phyloP scores from a whole-genome alignment of 257 asterid species.

The Solanum gracilifrons region DNA sequence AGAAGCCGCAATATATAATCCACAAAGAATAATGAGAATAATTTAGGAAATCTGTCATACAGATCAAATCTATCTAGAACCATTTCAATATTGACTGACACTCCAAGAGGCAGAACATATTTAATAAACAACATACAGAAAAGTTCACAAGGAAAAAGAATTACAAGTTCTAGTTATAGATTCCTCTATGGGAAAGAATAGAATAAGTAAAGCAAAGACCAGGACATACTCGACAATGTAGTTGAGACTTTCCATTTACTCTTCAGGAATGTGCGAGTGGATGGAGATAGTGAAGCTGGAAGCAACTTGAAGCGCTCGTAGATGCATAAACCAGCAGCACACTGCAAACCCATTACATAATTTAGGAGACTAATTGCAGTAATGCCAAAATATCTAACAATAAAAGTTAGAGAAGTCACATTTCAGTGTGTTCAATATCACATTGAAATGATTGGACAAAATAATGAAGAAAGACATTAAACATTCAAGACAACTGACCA shows the following conservation, averaged over 20 bases:
- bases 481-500: slow-evolving; percentile 33
- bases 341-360: slow-evolving; percentile 18
- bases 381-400: background rate
- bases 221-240: slow-evolving; percentile 41
- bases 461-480: background rate
- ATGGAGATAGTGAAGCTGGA: slow-evolving; percentile 46
- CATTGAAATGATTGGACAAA: background rate
- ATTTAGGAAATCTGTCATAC: background rate
- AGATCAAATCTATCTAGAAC: background rate
- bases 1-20: background rate
- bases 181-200: background rate
- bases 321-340: slow-evolving; percentile 83
- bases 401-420: background rate
- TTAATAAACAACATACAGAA: background rate
- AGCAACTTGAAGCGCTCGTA: slow-evolving; percentile 62
- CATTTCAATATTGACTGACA: background rate
- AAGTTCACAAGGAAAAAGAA: background rate
- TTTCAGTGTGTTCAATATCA: background rate
- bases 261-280: slow-evolving; percentile 37
- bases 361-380: background rate
- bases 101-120: background rate
- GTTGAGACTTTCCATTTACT: slow-evolving; percentile 39
- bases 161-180: background rate
- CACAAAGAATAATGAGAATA: background rate
- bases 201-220: background rate